These are phyloP conservation scores for Physcomitrium patens DNA, from an alignment of 225 moss, liverwort and hornwort species.

Conservation along the genomic window DNA sequence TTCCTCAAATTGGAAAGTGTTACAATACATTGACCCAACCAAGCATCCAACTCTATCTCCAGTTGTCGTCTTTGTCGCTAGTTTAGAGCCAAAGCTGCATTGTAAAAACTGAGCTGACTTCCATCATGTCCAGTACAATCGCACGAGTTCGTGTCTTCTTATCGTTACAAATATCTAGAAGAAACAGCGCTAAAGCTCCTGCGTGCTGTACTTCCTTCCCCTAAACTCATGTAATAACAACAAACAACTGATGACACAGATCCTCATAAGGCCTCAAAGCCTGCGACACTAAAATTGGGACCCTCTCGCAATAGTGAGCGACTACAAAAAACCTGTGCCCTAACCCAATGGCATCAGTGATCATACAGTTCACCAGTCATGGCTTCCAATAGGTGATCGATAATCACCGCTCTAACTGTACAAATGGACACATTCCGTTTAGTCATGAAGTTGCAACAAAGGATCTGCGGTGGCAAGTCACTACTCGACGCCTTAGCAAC, in stretches of 20 bases:
- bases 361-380: not conserved
- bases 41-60: not conserved
- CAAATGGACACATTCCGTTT: no score
- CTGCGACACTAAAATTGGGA: slow-evolving; percentile 13
- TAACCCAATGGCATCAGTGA: not conserved
- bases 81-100: not conserved
- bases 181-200: slow-evolving; percentile 3
- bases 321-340: not conserved
- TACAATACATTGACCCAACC: slow-evolving; percentile 24
- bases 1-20: slow-evolving; percentile 8
- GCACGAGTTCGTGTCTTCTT: slow-evolving; percentile 3
- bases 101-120: not conserved
- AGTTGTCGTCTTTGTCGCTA: slow-evolving; percentile 15
- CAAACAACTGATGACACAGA: slow-evolving; percentile 21
- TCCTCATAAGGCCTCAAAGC: slow-evolving; percentile 41
- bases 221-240: slow-evolving; percentile 6
- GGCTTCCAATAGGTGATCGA: no score
- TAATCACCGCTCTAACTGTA: no score
- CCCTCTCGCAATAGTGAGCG: not conserved
- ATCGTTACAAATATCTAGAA: not conserved
- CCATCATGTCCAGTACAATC: slow-evolving; percentile 24
- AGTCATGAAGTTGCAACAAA: no score
- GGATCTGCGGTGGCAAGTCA: no score
- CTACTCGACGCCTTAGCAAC: no score
- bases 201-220: not conserved